Evolutionary conservation across 495 filamentous ascomycete genomes (phyloP).

Genomic region (Neurospora hispaniola): DNA sequence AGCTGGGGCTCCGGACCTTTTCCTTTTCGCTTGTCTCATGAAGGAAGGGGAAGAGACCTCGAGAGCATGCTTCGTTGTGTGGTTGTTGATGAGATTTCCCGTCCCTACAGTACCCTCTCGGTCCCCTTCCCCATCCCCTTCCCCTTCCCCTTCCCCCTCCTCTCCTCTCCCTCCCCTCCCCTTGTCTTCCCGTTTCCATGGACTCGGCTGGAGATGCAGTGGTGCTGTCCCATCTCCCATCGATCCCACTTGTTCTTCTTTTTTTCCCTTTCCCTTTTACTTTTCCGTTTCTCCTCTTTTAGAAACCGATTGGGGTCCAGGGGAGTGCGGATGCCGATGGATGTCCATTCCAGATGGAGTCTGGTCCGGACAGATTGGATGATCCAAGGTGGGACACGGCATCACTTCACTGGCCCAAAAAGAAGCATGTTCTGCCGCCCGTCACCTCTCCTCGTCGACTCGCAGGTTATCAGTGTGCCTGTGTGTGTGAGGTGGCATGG

Average conservation of each 20-base stretch:
- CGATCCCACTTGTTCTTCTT: background rate
- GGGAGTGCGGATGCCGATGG: background rate
- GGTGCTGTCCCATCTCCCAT: background rate
- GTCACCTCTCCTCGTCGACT: background rate
- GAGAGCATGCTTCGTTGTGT: background rate
- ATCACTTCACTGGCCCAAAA: background rate
- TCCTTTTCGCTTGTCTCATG: background rate
- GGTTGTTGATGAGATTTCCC: background rate
- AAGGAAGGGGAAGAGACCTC: background rate
- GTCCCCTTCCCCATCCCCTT: background rate
- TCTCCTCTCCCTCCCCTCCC: background rate
- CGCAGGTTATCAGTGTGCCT: background rate
- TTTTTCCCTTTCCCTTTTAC: background rate
- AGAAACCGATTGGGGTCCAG: background rate
- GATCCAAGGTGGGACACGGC: background rate
- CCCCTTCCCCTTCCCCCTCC: background rate
- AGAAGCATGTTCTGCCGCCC: background rate
- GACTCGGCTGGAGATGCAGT: background rate
- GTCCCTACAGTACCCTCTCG: background rate
- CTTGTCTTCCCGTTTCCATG: background rate
- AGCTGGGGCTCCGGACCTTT: background rate
- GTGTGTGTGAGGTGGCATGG: background rate
- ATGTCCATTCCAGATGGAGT: background rate
- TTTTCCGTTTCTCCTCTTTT: background rate
- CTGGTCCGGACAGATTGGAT: background rate